Percentiles rank a stretch among this genome's conserved stretches.
phyloP scores from a whole-genome alignment of 2,329 filamentous ascomycete species.

The Stagonosporopsis rhizophila region DNA sequence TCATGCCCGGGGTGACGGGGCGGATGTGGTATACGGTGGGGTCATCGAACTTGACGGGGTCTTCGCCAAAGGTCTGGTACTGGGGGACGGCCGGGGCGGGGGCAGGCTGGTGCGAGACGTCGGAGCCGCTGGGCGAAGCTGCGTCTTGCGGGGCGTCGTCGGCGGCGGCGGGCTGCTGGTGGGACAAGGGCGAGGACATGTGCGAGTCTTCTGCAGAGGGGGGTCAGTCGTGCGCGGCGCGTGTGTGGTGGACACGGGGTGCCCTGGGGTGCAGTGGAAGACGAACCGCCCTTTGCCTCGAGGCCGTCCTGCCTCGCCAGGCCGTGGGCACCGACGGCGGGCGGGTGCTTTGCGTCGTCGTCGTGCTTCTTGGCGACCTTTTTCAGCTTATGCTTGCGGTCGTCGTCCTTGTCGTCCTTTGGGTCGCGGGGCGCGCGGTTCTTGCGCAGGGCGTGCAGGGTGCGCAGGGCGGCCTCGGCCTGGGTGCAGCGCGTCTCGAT shows the following conservation, averaged over 20 bases:
- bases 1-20: constrained; percentile 75
- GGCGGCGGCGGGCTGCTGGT: constrained; percentile 47
- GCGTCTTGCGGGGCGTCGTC: constrained; percentile 68
- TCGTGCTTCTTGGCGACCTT: constrained; percentile 83
- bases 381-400: constrained; percentile 54
- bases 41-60: constrained; percentile 89
- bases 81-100: constrained; percentile 70
- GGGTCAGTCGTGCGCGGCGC: no score
- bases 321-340: constrained; percentile 68
- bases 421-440: constrained; percentile 63
- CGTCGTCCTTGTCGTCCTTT: constrained; percentile 57
- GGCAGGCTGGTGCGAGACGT: constrained; percentile 64
- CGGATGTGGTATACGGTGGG: constrained; percentile 95
- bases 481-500: constrained; percentile 63
- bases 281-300: constrained; percentile 42
- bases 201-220: constrained; percentile 44
- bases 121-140: constrained; percentile 65
- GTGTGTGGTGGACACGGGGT: background rate
- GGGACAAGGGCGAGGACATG: constrained; percentile 44
- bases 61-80: constrained; percentile 88
- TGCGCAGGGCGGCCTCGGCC: constrained; percentile 76
- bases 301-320: constrained; percentile 69
- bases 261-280: constrained; percentile 16
- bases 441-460: constrained; percentile 71
- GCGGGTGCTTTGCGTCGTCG: constrained; percentile 66